Evolutionary conservation across 257 asterid species (phyloP).

Genomic region (Datura wrightii): DNA sequence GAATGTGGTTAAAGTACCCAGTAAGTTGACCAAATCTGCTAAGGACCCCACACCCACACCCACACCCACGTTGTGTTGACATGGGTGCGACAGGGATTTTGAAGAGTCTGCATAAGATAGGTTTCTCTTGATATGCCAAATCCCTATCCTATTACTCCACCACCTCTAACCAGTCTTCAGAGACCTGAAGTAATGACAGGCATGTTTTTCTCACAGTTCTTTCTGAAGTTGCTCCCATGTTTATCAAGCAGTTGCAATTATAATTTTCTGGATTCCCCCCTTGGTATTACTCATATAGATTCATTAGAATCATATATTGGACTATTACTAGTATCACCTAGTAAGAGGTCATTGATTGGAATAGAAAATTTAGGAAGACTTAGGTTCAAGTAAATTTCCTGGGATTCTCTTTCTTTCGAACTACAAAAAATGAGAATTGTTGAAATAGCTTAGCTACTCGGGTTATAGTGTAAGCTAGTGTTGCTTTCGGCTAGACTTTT

Average conservation of each 20-base stretch:
- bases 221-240: neutral
- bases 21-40: neutral
- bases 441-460: neutral
- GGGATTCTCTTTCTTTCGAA: neutral
- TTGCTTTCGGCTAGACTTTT: neutral
- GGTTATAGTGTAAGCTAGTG: neutral
- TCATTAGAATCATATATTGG: neutral
- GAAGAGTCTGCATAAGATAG: neutral
- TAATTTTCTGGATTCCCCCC: neutral
- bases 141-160: neutral
- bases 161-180: neutral
- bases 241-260: neutral
- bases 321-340: neutral
- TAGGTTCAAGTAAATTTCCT: neutral
- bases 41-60: neutral
- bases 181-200: neutral
- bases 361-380: conserved; percentile 6
- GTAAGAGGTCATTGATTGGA: neutral
- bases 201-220: neutral
- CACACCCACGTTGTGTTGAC: neutral
- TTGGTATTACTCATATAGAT: neutral
- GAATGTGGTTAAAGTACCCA: neutral
- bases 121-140: conserved; percentile 7
- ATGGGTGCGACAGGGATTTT: neutral
- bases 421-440: neutral